Evolutionary conservation across 1,139 yeast genomes (phyloP).

Genomic region (Casaregolazyma lundiana): DNA sequence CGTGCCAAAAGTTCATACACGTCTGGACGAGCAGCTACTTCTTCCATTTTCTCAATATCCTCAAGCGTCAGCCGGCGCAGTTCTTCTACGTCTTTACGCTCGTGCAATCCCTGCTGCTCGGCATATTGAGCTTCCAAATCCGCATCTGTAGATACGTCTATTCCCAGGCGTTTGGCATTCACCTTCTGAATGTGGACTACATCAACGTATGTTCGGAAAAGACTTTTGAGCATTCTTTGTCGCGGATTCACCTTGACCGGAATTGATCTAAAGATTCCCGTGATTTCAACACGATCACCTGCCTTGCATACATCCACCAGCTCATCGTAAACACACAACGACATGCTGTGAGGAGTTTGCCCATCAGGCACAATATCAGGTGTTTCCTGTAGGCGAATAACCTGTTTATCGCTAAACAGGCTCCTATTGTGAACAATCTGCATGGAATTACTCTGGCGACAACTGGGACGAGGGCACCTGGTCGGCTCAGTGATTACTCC

Average conservation of each 20-base stretch:
- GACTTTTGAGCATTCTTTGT: constrained; percentile 75
- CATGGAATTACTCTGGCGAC: constrained; percentile 88
- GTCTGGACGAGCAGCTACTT: constrained; percentile 64
- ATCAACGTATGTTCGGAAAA: constrained; percentile 90
- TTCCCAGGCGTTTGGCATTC: constrained; percentile 75
- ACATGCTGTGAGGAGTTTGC: constrained; percentile 95
- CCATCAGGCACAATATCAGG: constrained; percentile 99
- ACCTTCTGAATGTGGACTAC: constrained; percentile 88
- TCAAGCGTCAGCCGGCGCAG: constrained; percentile 60
- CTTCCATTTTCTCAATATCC: constrained; percentile 61
- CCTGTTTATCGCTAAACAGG: constrained; percentile 91
- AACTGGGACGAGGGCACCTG: constrained; percentile 81
- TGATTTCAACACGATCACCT: constrained; percentile 93
- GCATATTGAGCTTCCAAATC: constrained; percentile 26
- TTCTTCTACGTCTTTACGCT: constrained; percentile 61
- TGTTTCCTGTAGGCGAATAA: constrained; percentile 89
- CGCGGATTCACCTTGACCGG: constrained; percentile 87
- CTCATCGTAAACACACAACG: constrained; percentile 92
- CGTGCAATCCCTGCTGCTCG: constrained; percentile 18
- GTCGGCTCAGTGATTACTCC: constrained; percentile 94
- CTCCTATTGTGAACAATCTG: constrained; percentile 86
- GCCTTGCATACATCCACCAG: constrained; percentile 92
- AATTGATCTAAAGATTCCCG: constrained; percentile 89
- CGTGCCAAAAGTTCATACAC: constrained; percentile 84
- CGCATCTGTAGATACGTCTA: constrained; percentile 63